Conservation (phyloP, 352 stramenopile species). For the Phytopythium aichiense region DNA sequence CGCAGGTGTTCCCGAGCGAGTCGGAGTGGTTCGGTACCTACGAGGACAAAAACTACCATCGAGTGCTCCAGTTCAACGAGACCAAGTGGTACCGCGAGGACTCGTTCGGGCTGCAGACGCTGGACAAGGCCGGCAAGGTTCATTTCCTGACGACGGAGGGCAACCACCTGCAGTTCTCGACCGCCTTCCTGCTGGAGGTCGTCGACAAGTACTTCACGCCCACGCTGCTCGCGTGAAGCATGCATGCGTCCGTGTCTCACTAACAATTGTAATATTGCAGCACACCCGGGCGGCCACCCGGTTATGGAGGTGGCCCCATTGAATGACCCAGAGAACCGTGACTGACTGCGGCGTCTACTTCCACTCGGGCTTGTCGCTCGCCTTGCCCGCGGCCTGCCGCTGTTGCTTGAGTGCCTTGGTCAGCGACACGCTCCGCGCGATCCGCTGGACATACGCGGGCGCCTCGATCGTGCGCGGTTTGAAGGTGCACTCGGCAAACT, state of each 20-base stretch:
- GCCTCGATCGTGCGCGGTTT: slow-evolving; percentile 81
- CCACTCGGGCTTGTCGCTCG: slow-evolving; percentile 59
- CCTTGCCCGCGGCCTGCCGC: slow-evolving; percentile 33
- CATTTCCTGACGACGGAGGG: slow-evolving; percentile 87
- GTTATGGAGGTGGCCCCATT: background rate
- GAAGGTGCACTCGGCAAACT: slow-evolving; percentile 85
- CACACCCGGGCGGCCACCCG: background rate
- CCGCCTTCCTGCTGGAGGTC: slow-evolving; percentile 76
- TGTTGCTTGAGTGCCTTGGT: slow-evolving; percentile 66
- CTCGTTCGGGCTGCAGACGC: slow-evolving; percentile 88
- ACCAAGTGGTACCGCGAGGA: slow-evolving; percentile 92
- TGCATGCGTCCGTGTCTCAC: background rate
- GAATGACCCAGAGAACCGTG: background rate
- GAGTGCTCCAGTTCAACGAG: slow-evolving; percentile 86
- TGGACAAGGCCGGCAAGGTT: slow-evolving; percentile 85
- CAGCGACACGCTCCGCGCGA: slow-evolving; percentile 69
- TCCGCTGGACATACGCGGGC: slow-evolving; percentile 78
- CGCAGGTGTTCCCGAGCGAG: slow-evolving; percentile 86
- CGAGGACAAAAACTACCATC: slow-evolving; percentile 59
- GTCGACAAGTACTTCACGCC: slow-evolving; percentile 76
- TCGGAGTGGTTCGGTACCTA: slow-evolving; percentile 88
- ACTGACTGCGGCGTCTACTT: slow-evolving; percentile 41
- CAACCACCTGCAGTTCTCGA: slow-evolving; percentile 90
- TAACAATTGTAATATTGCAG: slow-evolving; percentile 4
- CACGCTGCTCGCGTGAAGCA: slow-evolving; percentile 8